These are phyloP conservation scores for Colletotrichum ledebouriae DNA, from an alignment of 2,329 filamentous ascomycete genomes.

Conservation along the genomic window DNA sequence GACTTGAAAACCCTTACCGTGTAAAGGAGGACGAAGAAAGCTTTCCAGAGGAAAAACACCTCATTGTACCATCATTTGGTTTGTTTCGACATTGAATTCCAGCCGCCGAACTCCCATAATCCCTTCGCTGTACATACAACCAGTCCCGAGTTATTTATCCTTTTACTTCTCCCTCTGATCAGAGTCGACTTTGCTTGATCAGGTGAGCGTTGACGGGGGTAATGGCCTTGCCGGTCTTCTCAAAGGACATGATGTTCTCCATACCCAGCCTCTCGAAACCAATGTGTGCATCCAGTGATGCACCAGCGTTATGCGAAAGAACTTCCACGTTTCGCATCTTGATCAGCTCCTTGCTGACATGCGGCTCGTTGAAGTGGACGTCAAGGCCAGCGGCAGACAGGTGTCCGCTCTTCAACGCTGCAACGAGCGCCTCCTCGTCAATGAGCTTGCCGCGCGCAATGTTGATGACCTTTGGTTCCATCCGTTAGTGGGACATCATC, in stretches of 20 bases:
- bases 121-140: constrained; percentile 22
- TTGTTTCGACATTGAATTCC: background rate
- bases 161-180: background rate
- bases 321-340: constrained; percentile 39
- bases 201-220: constrained; percentile 36
- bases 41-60: too few relatives aligned
- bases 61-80: background rate
- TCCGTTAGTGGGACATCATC: constrained; percentile 50
- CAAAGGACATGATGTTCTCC: constrained; percentile 35
- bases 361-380: constrained; percentile 79
- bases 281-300: constrained; percentile 35
- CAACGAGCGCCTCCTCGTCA: constrained; percentile 77
- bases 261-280: constrained; percentile 39
- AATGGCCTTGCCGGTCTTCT: constrained; percentile 30
- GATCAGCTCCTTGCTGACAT: constrained; percentile 39
- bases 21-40: too few relatives aligned
- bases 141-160: too few relatives aligned
- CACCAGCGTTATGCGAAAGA: constrained; percentile 38
- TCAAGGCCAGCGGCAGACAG: constrained; percentile 76
- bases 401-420: constrained; percentile 73
- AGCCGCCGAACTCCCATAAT: constrained; percentile 18
- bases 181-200: constrained; percentile 38
- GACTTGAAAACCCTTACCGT: too few relatives aligned
- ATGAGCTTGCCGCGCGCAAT: constrained; percentile 81
- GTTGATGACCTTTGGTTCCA: constrained; percentile 73